Conservation (phyloP, 805 yeast species). For the Kodamaea laetipori region DNA sequence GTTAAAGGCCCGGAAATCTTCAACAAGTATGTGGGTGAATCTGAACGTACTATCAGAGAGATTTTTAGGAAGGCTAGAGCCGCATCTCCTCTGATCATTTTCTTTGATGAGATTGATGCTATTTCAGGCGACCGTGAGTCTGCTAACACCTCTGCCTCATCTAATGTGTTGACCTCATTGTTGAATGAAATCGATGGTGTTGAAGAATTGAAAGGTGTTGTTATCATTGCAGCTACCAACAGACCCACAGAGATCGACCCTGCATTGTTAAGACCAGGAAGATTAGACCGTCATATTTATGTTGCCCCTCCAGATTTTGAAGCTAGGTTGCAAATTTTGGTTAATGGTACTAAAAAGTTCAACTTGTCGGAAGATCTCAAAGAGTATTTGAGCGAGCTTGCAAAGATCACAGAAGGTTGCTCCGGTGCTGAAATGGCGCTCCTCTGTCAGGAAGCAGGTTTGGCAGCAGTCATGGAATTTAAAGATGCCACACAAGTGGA, state of each 20-base stretch:
- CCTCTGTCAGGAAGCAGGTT: constrained; percentile 92
- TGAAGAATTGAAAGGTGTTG: constrained; percentile 90
- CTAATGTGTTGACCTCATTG: constrained; percentile 84
- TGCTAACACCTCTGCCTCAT: constrained; percentile 66
- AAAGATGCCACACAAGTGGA: constrained; percentile 53
- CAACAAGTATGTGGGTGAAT: constrained; percentile 94
- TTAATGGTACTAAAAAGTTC: constrained; percentile 70
- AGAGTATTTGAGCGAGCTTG: constrained; percentile 42
- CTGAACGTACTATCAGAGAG: constrained; percentile 90
- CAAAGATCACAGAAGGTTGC: constrained; percentile 77
- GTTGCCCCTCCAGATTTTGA: constrained; percentile 87
- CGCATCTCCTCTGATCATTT: constrained; percentile 91
- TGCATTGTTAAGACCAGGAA: constrained; percentile 92
- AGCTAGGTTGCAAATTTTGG: constrained; percentile 78
- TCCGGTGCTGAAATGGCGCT: constrained; percentile 96
- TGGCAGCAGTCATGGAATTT: constrained; percentile 88
- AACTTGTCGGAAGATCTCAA: constrained; percentile 43
- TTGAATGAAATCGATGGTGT: constrained; percentile 97
- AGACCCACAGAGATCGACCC: constrained; percentile 92
- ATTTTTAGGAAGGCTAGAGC: constrained; percentile 92
- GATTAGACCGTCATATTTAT: constrained; percentile 89
- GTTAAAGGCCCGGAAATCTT: constrained; percentile 97
- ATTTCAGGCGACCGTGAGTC: constrained; percentile 74
- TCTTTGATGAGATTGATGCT: constrained; percentile 97
- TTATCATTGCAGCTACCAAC: constrained; percentile 94